A percentile compares a stretch with the other conserved stretches of the same genome.
Conservation (phyloP, 495 filamentous ascomycete species). For the Penicillium flavigenum region DNA sequence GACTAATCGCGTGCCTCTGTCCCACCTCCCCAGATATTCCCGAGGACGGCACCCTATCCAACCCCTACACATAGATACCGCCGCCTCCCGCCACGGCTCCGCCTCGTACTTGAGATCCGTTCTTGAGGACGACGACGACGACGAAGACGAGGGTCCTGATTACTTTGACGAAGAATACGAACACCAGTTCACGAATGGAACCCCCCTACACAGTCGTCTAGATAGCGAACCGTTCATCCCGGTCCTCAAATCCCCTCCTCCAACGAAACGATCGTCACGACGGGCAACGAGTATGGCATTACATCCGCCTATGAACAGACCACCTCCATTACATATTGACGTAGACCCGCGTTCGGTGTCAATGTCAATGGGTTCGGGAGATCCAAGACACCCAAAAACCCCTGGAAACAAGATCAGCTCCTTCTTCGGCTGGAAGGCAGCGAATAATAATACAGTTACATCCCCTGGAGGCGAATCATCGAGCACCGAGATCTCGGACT, state of each 20-base stretch:
- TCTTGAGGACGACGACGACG: slow-evolving; percentile 28
- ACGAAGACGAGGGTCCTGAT: slow-evolving; percentile 30
- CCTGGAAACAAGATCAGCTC: slow-evolving; percentile 63
- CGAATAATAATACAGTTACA: slow-evolving; percentile 30
- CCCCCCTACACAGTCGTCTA: slow-evolving; percentile 45
- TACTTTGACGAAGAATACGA: slow-evolving; percentile 36
- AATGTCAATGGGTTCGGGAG: slow-evolving; percentile 32
- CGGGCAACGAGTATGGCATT: slow-evolving; percentile 48
- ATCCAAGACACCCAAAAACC: slow-evolving; percentile 54
- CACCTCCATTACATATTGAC: slow-evolving; percentile 45
- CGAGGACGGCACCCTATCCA: slow-evolving; percentile 33
- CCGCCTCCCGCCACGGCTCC: slow-evolving; percentile 24
- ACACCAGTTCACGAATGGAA: slow-evolving; percentile 46
- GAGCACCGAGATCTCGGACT: slow-evolving; percentile 63
- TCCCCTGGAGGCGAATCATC: slow-evolving; percentile 61
- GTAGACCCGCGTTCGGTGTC: slow-evolving; percentile 35
- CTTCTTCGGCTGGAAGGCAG: slow-evolving; percentile 67
- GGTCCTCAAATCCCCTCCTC: slow-evolving; percentile 41
- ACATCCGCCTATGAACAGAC: slow-evolving; percentile 37
- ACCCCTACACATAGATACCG: slow-evolving; percentile 42
- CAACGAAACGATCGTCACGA: slow-evolving; percentile 20
- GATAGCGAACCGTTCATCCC: slow-evolving; percentile 51
- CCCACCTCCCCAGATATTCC: slow-evolving; percentile 38
- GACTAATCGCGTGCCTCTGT: slow-evolving; percentile 34
- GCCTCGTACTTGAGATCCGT: slow-evolving; percentile 24